These are phyloP conservation scores for Thraustotheca clavata DNA, from an alignment of 352 stramenopile species.

Conservation along the genomic window DNA sequence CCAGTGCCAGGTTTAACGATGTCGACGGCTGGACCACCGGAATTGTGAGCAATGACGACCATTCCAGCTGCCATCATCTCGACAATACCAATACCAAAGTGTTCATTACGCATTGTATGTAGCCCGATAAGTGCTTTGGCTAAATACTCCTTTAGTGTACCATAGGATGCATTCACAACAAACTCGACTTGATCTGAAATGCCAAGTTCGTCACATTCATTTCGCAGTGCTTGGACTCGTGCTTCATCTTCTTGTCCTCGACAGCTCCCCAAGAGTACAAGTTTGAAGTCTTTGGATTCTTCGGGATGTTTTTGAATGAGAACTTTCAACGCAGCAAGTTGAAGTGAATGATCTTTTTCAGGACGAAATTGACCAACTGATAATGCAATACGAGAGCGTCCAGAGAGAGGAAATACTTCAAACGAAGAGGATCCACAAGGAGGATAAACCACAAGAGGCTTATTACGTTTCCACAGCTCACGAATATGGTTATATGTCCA, in stretches of 20 bases:
- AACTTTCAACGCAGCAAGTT: conserved; percentile 86
- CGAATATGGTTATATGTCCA: conserved; percentile 97
- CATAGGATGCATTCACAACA: conserved; percentile 92
- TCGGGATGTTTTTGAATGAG: conserved; percentile 28
- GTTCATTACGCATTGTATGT: conserved; percentile 99
- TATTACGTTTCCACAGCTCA: conserved; percentile 79
- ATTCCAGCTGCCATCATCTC: conserved; percentile 99
- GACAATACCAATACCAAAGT: conserved; percentile 99
- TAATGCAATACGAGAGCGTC: conserved; percentile 77
- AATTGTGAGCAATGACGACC: conserved; percentile 95
- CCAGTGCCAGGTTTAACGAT: conserved; percentile 83
- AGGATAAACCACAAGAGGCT: conserved; percentile 88
- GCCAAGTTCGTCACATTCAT: conserved; percentile 65
- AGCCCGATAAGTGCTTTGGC: conserved; percentile 86
- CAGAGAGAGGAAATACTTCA: conserved; percentile 38
- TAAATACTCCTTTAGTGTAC: conserved; percentile 86
- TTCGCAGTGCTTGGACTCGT: conserved; percentile 80
- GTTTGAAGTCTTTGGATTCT: conserved; percentile 53
- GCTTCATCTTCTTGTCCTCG: conserved; percentile 89
- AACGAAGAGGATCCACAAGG: conserved; percentile 91
- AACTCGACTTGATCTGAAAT: conserved; percentile 87
- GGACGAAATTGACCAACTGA: conserved; percentile 98
- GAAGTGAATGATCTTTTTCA: conserved; percentile 97
- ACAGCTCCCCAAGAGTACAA: conserved; percentile 95
- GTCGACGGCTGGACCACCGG: conserved; percentile 91